Percentiles rank a stretch among this genome's conserved stretches.
Conservation (phyloP, 441 rosid genomes). For the Corymbia citriodora region DNA sequence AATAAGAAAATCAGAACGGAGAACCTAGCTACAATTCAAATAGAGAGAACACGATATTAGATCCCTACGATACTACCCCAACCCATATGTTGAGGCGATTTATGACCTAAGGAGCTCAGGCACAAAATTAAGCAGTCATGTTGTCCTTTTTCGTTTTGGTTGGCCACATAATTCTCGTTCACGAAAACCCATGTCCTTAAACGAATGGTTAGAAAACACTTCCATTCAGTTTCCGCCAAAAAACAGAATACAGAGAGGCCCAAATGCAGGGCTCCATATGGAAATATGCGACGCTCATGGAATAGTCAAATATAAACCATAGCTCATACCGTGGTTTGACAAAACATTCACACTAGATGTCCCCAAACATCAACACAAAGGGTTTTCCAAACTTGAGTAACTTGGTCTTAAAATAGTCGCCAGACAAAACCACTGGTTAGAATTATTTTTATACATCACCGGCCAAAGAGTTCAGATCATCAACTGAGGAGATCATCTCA, state of each 20-base stretch:
- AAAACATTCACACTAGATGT: neutral
- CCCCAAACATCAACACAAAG: neutral
- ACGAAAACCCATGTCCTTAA: neutral
- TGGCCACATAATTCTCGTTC: neutral
- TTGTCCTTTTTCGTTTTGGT: neutral
- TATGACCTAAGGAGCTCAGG: neutral
- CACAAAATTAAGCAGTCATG: neutral
- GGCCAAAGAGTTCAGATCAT: neutral
- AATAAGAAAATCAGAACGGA: neutral
- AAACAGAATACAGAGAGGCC: neutral
- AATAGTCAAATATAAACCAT: neutral
- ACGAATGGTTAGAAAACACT: neutral
- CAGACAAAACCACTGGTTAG: neutral
- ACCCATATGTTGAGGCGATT: neutral
- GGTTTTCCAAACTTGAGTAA: neutral
- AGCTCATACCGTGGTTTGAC: neutral
- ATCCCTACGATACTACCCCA: no score
- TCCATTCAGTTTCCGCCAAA: neutral
- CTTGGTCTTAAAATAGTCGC: neutral
- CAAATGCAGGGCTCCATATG: neutral
- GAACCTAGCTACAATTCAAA: neutral
- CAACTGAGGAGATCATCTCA: conserved; percentile 14
- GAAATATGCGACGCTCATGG: neutral
- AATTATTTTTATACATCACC: conserved; percentile 38
- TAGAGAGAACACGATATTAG: neutral